Conservation (phyloP, 768 basidiomycete species). For the Crucibulum laeve region DNA sequence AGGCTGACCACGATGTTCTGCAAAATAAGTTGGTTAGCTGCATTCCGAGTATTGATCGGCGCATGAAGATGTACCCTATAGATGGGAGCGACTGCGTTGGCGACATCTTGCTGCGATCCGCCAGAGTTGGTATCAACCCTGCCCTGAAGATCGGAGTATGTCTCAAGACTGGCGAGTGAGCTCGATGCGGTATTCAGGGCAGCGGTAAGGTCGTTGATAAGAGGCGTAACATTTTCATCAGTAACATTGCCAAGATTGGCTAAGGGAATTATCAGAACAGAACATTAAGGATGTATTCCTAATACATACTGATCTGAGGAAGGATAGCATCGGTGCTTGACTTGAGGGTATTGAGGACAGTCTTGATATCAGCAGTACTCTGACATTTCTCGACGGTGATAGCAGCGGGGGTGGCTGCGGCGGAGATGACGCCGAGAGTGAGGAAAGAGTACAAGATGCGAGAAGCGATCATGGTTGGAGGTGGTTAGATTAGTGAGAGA, state of each 20-base stretch:
- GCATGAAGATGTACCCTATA: not conserved
- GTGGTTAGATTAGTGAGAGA: too few relatives aligned
- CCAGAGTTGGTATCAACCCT: not conserved
- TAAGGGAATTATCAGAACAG: not conserved
- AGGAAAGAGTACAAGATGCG: conserved; percentile 2
- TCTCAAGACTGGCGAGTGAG: conserved; percentile 5
- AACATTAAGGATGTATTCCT: not conserved
- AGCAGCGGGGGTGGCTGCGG: not conserved
- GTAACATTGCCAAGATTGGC: not conserved
- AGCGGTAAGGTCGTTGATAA: not conserved
- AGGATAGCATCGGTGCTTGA: not conserved
- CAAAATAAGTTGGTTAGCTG: not conserved
- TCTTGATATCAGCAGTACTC: not conserved
- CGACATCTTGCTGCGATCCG: not conserved
- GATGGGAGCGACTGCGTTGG: not conserved
- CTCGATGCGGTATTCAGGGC: not conserved
- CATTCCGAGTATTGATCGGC: not conserved
- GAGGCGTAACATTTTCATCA: not conserved
- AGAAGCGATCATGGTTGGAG: not conserved
- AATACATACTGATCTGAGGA: conserved; percentile 1
- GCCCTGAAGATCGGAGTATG: conserved; percentile 5
- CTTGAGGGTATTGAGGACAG: not conserved
- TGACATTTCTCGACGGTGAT: not conserved
- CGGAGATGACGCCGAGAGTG: not conserved
- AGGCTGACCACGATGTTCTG: conserved; percentile 3